Percentiles rank a stretch among this genome's conserved stretches.
Evolutionary conservation across 2,329 filamentous ascomycete species (phyloP).

Genomic region (Purpureocillium lavendulum): DNA sequence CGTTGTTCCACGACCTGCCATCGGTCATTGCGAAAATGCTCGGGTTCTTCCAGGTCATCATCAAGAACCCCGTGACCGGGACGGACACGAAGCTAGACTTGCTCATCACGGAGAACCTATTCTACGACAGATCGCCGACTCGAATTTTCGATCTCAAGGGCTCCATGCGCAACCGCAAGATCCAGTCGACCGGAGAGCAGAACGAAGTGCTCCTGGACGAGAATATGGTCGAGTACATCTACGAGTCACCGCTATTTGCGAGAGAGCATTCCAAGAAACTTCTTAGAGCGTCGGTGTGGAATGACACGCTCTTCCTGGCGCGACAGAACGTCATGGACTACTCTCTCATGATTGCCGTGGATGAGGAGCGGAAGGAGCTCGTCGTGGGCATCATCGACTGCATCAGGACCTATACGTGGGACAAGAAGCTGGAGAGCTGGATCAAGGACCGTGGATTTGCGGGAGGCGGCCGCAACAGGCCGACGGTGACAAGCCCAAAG

Average conservation of each 20-base stretch:
- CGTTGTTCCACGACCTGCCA: conserved; percentile 87
- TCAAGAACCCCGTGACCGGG: conserved; percentile 87
- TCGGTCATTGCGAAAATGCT: conserved; percentile 99
- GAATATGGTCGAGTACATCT: conserved; percentile 99
- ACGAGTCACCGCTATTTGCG: conserved; percentile 90
- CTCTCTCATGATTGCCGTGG: conserved; percentile 94
- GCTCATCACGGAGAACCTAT: conserved; percentile 93
- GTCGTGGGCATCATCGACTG: conserved; percentile 98
- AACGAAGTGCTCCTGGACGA: conserved; percentile 96
- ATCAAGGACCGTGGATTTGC: conserved; percentile 93
- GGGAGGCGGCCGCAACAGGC: conserved; percentile 68
- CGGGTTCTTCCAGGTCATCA: conserved; percentile 93
- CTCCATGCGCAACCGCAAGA: conserved; percentile 97
- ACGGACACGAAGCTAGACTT: conserved; percentile 93
- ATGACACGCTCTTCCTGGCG: conserved; percentile 91
- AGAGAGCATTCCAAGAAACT: conserved; percentile 95
- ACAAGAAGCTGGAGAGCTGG: conserved; percentile 99
- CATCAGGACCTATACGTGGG: conserved; percentile 97
- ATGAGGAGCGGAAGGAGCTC: conserved; percentile 80
- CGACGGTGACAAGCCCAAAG: conserved; percentile 93
- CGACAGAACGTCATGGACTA: conserved; percentile 99
- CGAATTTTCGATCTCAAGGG: conserved; percentile 95
- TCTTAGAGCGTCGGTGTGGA: conserved; percentile 86
- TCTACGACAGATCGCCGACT: conserved; percentile 86
- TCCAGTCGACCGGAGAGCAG: conserved; percentile 88